phyloP scores from a whole-genome alignment of 2,329 filamentous ascomycete species.

The Aspergillus melleus region DNA sequence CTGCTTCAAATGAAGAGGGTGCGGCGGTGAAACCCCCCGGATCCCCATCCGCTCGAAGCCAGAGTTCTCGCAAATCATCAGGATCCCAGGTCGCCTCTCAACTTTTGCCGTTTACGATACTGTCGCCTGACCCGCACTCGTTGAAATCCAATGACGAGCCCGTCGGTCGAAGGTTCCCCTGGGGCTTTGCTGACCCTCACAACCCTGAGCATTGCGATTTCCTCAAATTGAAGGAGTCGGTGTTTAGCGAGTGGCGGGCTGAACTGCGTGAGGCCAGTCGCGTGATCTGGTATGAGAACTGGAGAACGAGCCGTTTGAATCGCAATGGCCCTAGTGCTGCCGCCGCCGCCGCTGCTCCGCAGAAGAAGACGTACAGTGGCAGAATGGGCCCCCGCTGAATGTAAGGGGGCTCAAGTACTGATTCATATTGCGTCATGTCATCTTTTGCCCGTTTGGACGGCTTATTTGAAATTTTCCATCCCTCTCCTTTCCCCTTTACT shows the following conservation, averaged over 20 bases:
- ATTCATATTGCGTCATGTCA: background rate
- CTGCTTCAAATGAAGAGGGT: slow-evolving; percentile 18
- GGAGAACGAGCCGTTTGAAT: slow-evolving; percentile 66
- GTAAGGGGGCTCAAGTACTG: background rate
- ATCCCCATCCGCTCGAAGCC: slow-evolving; percentile 34
- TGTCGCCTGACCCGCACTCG: slow-evolving; percentile 85
- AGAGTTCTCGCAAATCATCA: slow-evolving; percentile 51
- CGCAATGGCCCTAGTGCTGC: slow-evolving; percentile 25
- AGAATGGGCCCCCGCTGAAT: slow-evolving; percentile 28
- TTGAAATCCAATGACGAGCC: slow-evolving; percentile 53
- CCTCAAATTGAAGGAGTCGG: slow-evolving; percentile 79
- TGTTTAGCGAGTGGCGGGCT: slow-evolving; percentile 90
- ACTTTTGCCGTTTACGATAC: slow-evolving; percentile 84
- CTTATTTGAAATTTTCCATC: background rate
- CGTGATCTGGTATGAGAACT: slow-evolving; percentile 93
- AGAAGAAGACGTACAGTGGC: slow-evolving; percentile 28
- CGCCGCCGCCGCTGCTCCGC: slow-evolving; percentile 12
- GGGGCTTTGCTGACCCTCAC: slow-evolving; percentile 95
- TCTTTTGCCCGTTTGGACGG: background rate
- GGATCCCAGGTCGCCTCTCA: slow-evolving; percentile 50
- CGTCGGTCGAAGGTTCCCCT: slow-evolving; percentile 86
- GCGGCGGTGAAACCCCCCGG: slow-evolving; percentile 22
- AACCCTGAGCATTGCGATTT: slow-evolving; percentile 93
- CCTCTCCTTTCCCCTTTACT: slow-evolving; percentile 3
- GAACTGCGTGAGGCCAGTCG: slow-evolving; percentile 88